Base-by-base conservation (phyloP, 176 grass and related monocot species). In the Musa beccarii region DNA sequence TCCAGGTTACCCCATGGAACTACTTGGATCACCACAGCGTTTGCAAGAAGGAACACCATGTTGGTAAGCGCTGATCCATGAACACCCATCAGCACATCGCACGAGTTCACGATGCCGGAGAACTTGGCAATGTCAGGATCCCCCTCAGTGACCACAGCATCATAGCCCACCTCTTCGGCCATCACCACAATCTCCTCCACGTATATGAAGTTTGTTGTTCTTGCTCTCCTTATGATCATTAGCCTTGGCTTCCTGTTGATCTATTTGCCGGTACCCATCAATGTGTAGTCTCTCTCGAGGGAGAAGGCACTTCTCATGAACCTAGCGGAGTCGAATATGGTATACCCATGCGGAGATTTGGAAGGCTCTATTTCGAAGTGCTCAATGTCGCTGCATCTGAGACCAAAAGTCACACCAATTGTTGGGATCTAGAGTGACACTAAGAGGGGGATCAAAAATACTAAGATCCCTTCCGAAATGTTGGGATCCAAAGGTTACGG, bases 171-270 rank as follows among this genome's bases (percentile, higher is more conserved):
- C 15, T 59, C 55, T 15, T 59, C 6, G 13, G 55, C 55, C 55
- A 59, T 59, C 15, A 17, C 3, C 12, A 59, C 55, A 19, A 59
- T 59, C 55, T 59, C 26, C 55, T 59, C 14, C 5, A 59, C 55
- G 13, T 59, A 19, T 12, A 59, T 59, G 55, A 59, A 59, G 1
- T 19, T 59, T 59, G 13, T 59, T 19, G 55, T 59, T 13, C 14
- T 59, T 0, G 55, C 55, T 16, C 55, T 59, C 13, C 15, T 59
- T 59, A 59, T 59, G 55, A 59, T 59, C 55, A 28, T 80, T 21
- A 96, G 13, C 53, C 85, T 87, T 16, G 87, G 89, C 49, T 86
- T 92, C 61, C 75, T 65, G 62, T 75, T 84, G 17, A 87, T 80
- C 34, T 78, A 59, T 74, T 51, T 3, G 2, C 25, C 8, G 28